Evolutionary conservation across 169 alveolate genomes (phyloP).

Genomic region (Plasmodium coatneyi): DNA sequence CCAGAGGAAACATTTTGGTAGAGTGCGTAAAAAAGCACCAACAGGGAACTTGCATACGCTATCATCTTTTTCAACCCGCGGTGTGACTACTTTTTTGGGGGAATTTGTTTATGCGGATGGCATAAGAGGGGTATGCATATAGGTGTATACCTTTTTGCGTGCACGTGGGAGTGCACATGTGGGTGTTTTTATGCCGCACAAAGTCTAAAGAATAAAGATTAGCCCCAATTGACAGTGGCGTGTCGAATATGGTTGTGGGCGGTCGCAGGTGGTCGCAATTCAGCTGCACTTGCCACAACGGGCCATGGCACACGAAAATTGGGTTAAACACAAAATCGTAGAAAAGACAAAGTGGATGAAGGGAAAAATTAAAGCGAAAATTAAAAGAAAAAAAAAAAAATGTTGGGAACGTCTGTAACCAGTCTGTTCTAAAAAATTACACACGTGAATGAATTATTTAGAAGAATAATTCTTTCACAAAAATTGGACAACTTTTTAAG

Average conservation of each 20-base stretch:
- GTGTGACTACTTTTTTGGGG: background rate
- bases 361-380: background rate
- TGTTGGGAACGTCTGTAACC: background rate
- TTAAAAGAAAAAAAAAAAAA: background rate
- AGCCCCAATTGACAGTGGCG: background rate
- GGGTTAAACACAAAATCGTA: background rate
- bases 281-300: background rate
- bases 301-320: background rate
- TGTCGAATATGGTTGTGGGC: background rate
- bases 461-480: background rate
- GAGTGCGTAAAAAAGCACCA: constrained; percentile 1
- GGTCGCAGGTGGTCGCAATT: background rate
- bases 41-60: background rate
- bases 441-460: background rate
- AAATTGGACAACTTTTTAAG: background rate
- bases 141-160: background rate
- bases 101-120: background rate
- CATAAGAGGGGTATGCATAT: background rate
- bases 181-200: background rate
- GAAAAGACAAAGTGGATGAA: background rate
- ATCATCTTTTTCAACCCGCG: background rate
- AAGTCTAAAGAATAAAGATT: background rate
- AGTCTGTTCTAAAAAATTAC: background rate
- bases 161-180: background rate
- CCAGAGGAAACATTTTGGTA: constrained; percentile 1